Evolutionary conservation across 768 basidiomycete genomes (phyloP).

Genomic region (Boletellus ananiceps): DNA sequence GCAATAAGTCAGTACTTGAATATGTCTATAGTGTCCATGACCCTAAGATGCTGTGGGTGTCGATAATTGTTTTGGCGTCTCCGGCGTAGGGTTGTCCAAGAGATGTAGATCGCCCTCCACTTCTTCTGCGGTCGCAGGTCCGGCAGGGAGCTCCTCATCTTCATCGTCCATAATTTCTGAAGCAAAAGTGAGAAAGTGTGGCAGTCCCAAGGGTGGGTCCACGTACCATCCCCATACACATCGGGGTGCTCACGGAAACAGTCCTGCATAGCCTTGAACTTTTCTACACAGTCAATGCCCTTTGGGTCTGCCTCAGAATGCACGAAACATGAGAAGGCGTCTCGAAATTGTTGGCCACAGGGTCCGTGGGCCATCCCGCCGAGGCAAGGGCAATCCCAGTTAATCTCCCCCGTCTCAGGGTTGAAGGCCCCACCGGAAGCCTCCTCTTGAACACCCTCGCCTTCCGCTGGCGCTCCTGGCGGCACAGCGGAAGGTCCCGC

Average conservation of each 20-base stretch:
- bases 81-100: conserved; percentile 3
- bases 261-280: conserved; percentile 95
- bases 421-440: conserved; percentile 67
- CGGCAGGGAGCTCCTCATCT: conserved; percentile 39
- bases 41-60: conserved; percentile 17
- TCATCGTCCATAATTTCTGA: conserved; percentile 69
- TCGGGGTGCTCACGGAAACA: conserved; percentile 97
- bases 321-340: conserved; percentile 96
- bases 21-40: conserved; percentile 20
- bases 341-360: conserved; percentile 89
- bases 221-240: conserved; percentile 88
- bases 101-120: conserved; percentile 3
- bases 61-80: conserved; percentile 8
- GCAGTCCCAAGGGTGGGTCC: not conserved
- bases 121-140: conserved; percentile 2
- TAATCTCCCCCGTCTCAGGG: conserved; percentile 97
- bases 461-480: conserved; percentile 12
- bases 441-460: conserved; percentile 25
- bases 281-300: conserved; percentile 96
- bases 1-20: conserved; percentile 24
- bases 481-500: conserved; percentile 8
- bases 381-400: conserved; percentile 99
- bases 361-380: conserved; percentile 99
- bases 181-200: conserved; percentile 3
- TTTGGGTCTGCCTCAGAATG: conserved; percentile 94